phyloP scores from a whole-genome alignment of 2,329 filamentous ascomycete species.

The Emmonsiellopsis sp. region DNA sequence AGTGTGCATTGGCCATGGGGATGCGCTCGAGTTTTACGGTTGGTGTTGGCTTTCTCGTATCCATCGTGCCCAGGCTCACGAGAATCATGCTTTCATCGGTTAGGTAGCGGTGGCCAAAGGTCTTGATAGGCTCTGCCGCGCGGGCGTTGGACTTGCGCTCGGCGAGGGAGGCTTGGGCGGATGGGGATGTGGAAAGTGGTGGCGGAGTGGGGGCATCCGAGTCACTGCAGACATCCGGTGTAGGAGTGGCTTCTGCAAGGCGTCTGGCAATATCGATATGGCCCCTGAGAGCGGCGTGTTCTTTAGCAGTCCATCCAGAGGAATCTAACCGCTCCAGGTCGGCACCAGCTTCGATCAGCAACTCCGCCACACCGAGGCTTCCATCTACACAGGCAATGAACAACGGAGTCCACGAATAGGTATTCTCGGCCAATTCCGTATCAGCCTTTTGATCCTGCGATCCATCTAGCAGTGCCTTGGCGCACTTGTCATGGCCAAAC shows the following conservation, averaged over 20 bases:
- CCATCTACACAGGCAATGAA: conserved; percentile 90
- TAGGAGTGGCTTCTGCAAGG: conserved; percentile 49
- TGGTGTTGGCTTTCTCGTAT: conserved; percentile 70
- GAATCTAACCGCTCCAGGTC: conserved; percentile 67
- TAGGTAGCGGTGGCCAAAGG: conserved; percentile 91
- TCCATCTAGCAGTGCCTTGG: conserved; percentile 63
- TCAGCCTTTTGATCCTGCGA: conserved; percentile 63
- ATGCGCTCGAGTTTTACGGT: conserved; percentile 84
- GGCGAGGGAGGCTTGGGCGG: conserved; percentile 29
- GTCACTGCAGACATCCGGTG: conserved; percentile 15
- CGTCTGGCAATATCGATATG: conserved; percentile 71
- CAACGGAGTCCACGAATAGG: conserved; percentile 90
- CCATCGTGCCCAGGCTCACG: conserved; percentile 90
- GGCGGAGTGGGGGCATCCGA: conserved; percentile 22
- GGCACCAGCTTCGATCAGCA: conserved; percentile 70
- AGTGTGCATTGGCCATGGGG: conserved; percentile 77
- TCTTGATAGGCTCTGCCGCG: conserved; percentile 72
- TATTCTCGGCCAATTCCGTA: conserved; percentile 68
- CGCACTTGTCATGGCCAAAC: conserved; percentile 76
- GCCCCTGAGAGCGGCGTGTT: conserved; percentile 84
- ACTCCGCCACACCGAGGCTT: conserved; percentile 62
- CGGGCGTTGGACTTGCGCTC: conserved; percentile 39
- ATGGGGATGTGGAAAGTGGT: conserved; percentile 27
- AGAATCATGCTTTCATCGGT: conserved; percentile 81
- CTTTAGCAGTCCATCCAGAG: conserved; percentile 88